These are phyloP conservation scores for Takakia lepidozioides DNA, from an alignment of 225 moss, liverwort and hornwort species.

Conservation along the genomic window DNA sequence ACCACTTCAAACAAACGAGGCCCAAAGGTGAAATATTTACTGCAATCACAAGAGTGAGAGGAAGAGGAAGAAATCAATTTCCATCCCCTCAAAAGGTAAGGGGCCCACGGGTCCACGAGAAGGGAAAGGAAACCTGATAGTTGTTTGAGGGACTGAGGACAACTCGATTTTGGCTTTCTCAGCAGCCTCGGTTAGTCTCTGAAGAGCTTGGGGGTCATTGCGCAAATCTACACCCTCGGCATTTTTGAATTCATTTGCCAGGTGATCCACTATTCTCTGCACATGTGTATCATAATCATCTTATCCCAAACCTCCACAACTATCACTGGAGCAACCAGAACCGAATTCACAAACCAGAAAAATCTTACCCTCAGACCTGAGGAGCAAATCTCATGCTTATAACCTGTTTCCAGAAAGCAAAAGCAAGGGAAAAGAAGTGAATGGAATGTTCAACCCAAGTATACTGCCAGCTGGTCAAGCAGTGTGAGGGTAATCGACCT, in stretches of 20 bases:
- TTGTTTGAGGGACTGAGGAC: slow-evolving; percentile 70
- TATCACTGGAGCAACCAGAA: not conserved
- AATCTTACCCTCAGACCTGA: too few species aligned
- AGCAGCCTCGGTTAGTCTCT: slow-evolving; percentile 77
- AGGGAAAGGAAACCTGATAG: too few species aligned
- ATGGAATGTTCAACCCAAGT: too few species aligned
- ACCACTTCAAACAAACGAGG: too few species aligned
- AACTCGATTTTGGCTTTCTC: slow-evolving; percentile 93
- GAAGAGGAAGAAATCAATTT: too few species aligned
- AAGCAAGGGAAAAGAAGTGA: too few species aligned
- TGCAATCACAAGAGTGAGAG: too few species aligned
- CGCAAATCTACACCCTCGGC: slow-evolving; percentile 77
- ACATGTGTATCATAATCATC: not conserved
- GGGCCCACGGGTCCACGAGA: too few species aligned
- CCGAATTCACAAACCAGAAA: not conserved
- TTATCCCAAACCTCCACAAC: slow-evolving; percentile 1
- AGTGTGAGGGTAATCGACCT: too few species aligned
- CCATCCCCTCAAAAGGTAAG: too few species aligned
- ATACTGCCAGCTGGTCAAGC: too few species aligned
- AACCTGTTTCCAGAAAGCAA: not conserved
- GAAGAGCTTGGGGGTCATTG: slow-evolving; percentile 80
- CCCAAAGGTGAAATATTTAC: too few species aligned
- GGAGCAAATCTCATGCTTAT: not conserved
- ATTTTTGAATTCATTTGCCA: slow-evolving; percentile 68
- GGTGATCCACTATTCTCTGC: slow-evolving; percentile 91